Conservation (phyloP, 352 stramenopile genomes). For the Pythium dissotocum region DNA sequence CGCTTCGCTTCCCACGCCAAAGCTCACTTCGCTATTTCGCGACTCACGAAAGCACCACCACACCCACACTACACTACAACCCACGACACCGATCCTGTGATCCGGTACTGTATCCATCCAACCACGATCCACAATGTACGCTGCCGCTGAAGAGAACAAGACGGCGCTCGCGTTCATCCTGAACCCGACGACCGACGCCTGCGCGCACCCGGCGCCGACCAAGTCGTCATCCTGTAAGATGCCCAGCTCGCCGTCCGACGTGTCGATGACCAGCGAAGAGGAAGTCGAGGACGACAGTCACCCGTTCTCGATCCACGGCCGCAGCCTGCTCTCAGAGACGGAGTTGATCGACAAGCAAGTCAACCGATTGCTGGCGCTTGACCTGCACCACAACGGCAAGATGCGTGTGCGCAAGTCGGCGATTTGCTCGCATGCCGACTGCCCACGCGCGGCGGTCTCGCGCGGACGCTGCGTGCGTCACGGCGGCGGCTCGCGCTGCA, state of each 20-base stretch:
- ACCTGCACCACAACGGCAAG: constrained; percentile 64
- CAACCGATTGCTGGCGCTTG: constrained; percentile 49
- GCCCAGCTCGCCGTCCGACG: constrained; percentile 20
- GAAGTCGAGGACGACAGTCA: constrained; percentile 37
- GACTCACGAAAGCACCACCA: background rate
- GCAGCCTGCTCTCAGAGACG: constrained; percentile 50
- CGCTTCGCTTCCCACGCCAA: background rate
- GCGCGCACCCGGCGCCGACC: constrained; percentile 28
- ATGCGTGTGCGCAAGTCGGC: constrained; percentile 67
- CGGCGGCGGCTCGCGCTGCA: constrained; percentile 40
- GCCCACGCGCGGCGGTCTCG: constrained; percentile 42
- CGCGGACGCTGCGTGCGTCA: constrained; percentile 40
- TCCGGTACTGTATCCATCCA: background rate
- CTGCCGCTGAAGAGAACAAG: constrained; percentile 47
- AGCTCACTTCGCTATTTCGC: constrained; percentile 8
- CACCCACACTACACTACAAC: background rate
- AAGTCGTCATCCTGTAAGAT: constrained; percentile 54
- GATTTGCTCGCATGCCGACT: constrained; percentile 58
- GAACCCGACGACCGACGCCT: constrained; percentile 43
- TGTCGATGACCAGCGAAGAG: constrained; percentile 32
- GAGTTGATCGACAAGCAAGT: constrained; percentile 60
- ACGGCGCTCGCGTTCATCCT: constrained; percentile 71
- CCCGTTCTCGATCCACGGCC: constrained; percentile 49
- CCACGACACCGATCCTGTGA: constrained; percentile 18
- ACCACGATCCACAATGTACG: constrained; percentile 12